Evolutionary conservation across 768 basidiomycete genomes (phyloP).

Genomic region (Tricholoma hemisulphureum): DNA sequence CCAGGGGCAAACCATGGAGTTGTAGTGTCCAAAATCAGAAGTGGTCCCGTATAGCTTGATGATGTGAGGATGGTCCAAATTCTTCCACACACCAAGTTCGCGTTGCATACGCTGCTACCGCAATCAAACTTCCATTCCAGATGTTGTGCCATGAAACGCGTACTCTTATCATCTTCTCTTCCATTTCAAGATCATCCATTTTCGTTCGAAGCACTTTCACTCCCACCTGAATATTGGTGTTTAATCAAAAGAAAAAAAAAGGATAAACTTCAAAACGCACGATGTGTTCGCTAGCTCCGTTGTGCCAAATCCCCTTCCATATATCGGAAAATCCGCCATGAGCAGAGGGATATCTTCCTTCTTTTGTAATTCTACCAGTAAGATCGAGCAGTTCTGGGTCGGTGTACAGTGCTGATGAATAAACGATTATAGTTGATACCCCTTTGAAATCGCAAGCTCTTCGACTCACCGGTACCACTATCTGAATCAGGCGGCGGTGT

Average conservation of each 20-base stretch:
- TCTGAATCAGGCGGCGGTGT: slow-evolving; percentile 5
- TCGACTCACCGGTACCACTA: slow-evolving; percentile 6
- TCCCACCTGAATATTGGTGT: slow-evolving; percentile 25
- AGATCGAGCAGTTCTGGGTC: slow-evolving; percentile 25
- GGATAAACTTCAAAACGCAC: slow-evolving; percentile 15
- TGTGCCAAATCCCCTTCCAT: slow-evolving; percentile 38
- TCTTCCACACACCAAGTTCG: slow-evolving; percentile 39
- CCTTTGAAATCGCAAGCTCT: not conserved
- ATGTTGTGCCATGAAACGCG: not conserved
- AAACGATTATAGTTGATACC: not conserved
- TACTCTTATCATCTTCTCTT: slow-evolving; percentile 32
- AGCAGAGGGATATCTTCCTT: slow-evolving; percentile 34
- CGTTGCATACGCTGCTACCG: slow-evolving; percentile 29
- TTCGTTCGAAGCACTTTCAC: slow-evolving; percentile 39
- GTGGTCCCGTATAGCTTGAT: slow-evolving; percentile 35
- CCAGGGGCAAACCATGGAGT: slow-evolving; percentile 43
- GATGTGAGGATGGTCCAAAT: slow-evolving; percentile 39
- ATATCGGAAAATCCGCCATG: slow-evolving; percentile 47
- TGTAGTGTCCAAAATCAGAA: slow-evolving; percentile 37
- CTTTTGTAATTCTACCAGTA: slow-evolving; percentile 29
- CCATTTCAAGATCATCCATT: slow-evolving; percentile 30
- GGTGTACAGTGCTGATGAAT: not conserved
- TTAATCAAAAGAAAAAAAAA: not conserved
- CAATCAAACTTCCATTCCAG: not conserved
- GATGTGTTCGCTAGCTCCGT: slow-evolving; percentile 16